Base-by-base conservation (phyloP, 164 flowering plant genomes). In the Annona cherimola region DNA sequence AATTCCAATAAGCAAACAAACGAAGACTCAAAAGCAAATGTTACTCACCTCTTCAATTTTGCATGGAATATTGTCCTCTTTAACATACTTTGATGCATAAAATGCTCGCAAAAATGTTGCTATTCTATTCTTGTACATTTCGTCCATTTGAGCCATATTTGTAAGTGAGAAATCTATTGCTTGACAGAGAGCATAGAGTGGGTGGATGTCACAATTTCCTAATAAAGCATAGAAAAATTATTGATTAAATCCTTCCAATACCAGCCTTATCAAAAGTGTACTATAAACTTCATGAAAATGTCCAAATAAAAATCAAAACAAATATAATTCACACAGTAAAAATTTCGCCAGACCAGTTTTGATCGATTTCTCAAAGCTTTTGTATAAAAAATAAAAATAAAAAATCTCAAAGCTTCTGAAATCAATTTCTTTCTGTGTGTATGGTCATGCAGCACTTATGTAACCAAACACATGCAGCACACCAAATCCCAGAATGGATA, bases 31-130 rank as follows among this genome's bases (percentile, higher is more conserved):
- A 26, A 43, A 9, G 57, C 57, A 12, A 16, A 43, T 43, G 19
- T 43, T n/a, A 57, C 14, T 66, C 77, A 93, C 97, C 88, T 89
- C 87, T 79, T 91, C 96, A 73, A 91, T 90, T 78, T 83, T 71
- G 80, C 81, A 73, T 2, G 94, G 97, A 69, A 80, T 45, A 42
- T 71, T 81, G 79, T 90, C 97, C 20, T 77, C 84, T 71, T 80
- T 78, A 19, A 82, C 20, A 71, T 57, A 69, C 69, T 71, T 84
- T 9, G 82, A 68, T 6, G 83, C 76, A 63, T 61, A 73, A 12
- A 83, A 19, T 70, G 80, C 82, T 54, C 76, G 80, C 76, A 73
- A 3, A 68, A 90, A 57, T 61, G 84, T 77, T 8, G 77, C 74
- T 18, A 81, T 59, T 71, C 72, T 81, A 41, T 74, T 78, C 74